Percentiles rank a stretch among this genome's conserved stretches.
phyloP scores from a whole-genome alignment of 805 yeast genomes.

The Yamadazyma kitorensis region DNA sequence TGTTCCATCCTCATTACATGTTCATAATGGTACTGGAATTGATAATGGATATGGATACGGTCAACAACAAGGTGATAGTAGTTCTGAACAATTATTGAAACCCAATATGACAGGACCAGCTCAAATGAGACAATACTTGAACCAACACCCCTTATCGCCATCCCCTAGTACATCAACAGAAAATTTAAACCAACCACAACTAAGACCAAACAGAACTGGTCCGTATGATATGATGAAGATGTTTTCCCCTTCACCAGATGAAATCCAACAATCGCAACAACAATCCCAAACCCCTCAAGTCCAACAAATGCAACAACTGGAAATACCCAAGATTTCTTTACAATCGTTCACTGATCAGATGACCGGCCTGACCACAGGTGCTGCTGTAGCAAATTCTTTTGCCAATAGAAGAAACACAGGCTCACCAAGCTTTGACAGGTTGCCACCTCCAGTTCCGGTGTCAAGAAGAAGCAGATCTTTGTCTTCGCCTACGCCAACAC shows the following conservation, averaged over 20 bases:
- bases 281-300: slow-evolving; percentile 13
- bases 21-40: slow-evolving; percentile 15
- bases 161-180: neutral
- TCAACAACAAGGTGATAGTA: too few relatives aligned
- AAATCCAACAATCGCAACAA: slow-evolving; percentile 2
- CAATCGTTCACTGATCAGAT: slow-evolving; percentile 41
- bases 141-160: too few relatives aligned
- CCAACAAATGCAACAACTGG: slow-evolving; percentile 5
- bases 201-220: slow-evolving; percentile 43
- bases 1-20: slow-evolving; percentile 55
- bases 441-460: slow-evolving; percentile 24
- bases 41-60: too few relatives aligned
- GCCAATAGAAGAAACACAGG: slow-evolving; percentile 28
- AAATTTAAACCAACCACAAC: slow-evolving; percentile 1
- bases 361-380: slow-evolving; percentile 37
- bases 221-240: slow-evolving; percentile 30
- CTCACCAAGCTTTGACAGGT: slow-evolving; percentile 9
- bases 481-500: slow-evolving; percentile 28
- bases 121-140: slow-evolving; percentile 33
- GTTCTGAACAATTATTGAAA: slow-evolving; percentile 20
- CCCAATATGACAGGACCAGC: slow-evolving; percentile 50
- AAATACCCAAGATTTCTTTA: slow-evolving; percentile 29
- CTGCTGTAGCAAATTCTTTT: slow-evolving; percentile 27
- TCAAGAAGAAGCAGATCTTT: slow-evolving; percentile 34
- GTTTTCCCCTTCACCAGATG: slow-evolving; percentile 14